These are phyloP conservation scores for Mallotus japonicus DNA, from an alignment of 441 rosid species.

Conservation along the genomic window DNA sequence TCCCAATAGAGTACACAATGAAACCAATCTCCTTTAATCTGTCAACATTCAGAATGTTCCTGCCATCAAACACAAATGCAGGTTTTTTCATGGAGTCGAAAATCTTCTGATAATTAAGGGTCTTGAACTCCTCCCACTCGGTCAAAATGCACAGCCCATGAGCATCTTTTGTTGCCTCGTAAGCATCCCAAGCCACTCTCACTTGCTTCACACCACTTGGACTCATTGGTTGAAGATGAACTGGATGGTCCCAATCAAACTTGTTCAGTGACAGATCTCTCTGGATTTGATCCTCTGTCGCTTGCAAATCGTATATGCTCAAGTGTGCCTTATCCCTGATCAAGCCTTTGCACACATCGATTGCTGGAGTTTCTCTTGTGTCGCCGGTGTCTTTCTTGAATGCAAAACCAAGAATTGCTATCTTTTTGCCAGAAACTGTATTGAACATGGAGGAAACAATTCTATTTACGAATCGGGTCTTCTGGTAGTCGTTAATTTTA, in stretches of 20 bases:
- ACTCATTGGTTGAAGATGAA: conserved; percentile 73
- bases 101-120: conserved; percentile 63
- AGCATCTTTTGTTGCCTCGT: conserved; percentile 72
- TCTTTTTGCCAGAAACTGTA: conserved; percentile 73
- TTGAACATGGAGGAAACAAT: conserved; percentile 86
- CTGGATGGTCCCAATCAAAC: conserved; percentile 87
- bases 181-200: conserved; percentile 65
- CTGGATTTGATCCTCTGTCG: conserved; percentile 71
- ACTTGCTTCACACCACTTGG: conserved; percentile 67
- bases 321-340: conserved; percentile 71
- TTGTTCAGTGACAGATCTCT: conserved; percentile 79
- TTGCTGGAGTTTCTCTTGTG: conserved; percentile 85
- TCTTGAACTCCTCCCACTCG: conserved; percentile 88
- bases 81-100: conserved; percentile 82
- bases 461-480: conserved; percentile 69
- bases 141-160: conserved; percentile 80
- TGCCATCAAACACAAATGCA: conserved; percentile 77
- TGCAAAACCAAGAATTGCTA: conserved; percentile 73
- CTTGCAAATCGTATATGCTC: conserved; percentile 87
- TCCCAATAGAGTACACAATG: conserved; percentile 82
- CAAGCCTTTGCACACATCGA: conserved; percentile 87
- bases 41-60: conserved; percentile 57
- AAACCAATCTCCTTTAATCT: conserved; percentile 75
- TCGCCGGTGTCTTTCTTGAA: conserved; percentile 93
- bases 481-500: conserved; percentile 84